phyloP scores from a whole-genome alignment of 805 yeast genomes.

The Myxozyma nipponensis region DNA sequence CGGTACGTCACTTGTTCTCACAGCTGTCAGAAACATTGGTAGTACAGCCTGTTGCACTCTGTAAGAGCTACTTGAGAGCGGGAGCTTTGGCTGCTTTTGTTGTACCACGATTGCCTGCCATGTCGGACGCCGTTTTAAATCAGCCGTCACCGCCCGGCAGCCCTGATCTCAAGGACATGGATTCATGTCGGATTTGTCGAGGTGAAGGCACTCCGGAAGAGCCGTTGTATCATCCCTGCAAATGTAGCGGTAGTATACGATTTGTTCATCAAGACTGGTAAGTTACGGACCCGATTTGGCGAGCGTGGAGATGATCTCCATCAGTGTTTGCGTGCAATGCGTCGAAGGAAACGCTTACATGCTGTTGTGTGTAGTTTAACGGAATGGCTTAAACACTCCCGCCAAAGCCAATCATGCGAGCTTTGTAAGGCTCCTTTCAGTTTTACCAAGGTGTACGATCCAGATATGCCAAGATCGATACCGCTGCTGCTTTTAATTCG shows the following conservation, averaged over 20 bases:
- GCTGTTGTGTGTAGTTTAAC: constrained; percentile 40
- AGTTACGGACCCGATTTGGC: constrained; percentile 2
- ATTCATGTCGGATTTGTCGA: constrained; percentile 86
- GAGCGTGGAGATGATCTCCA: not conserved
- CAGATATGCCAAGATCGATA: constrained; percentile 58
- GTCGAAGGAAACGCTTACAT: not conserved
- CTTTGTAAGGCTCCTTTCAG: constrained; percentile 75
- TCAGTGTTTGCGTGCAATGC: not conserved
- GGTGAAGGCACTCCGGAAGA: constrained; percentile 78
- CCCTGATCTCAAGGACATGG: constrained; percentile 27
- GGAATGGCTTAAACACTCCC: constrained; percentile 78
- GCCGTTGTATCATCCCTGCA: constrained; percentile 88
- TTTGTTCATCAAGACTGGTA: constrained; percentile 88
- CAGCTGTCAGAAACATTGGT: too few relatives aligned
- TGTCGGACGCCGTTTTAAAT: too few relatives aligned
- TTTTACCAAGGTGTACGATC: constrained; percentile 61
- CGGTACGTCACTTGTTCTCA: too few relatives aligned
- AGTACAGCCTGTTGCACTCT: too few relatives aligned
- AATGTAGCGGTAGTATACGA: constrained; percentile 88
- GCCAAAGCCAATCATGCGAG: constrained; percentile 69
- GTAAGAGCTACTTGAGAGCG: too few relatives aligned
- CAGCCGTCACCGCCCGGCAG: too few relatives aligned
- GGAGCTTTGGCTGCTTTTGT: too few relatives aligned
- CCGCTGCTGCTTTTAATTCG: constrained; percentile 51
- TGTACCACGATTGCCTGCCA: too few relatives aligned